Evolutionary conservation across 495 filamentous ascomycete species (phyloP).

Genomic region (Entonaema liquescens): DNA sequence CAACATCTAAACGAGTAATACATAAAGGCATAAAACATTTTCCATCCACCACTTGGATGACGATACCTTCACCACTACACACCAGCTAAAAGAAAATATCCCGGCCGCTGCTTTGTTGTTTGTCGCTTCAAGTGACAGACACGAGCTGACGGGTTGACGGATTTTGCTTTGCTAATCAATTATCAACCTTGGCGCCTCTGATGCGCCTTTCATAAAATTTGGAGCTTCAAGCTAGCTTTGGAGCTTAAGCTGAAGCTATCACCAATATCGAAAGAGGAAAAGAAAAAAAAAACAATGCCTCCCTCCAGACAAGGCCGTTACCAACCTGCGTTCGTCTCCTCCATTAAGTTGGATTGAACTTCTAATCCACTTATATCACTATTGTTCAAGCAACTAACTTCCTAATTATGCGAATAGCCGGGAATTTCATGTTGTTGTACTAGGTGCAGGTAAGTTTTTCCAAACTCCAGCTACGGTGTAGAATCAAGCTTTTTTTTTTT

Average conservation of each 20-base stretch:
- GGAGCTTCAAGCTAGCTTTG: constrained; percentile 37
- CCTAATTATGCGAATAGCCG: constrained; percentile 56
- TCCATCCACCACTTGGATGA: constrained; percentile 30
- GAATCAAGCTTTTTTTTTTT: constrained; percentile 2
- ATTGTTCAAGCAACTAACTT: constrained; percentile 29
- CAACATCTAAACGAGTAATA: constrained; percentile 2
- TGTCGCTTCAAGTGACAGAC: constrained; percentile 38
- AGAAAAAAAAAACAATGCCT: constrained; percentile 36
- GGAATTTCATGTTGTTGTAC: constrained; percentile 92
- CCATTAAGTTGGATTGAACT: background rate
- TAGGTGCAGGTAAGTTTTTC: constrained; percentile 76
- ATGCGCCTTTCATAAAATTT: constrained; percentile 35
- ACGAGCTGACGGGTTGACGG: constrained; percentile 30
- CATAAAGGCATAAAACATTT: constrained; percentile 18
- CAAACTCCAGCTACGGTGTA: constrained; percentile 6
- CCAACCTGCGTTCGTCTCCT: constrained; percentile 40
- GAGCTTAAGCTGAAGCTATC: constrained; percentile 31
- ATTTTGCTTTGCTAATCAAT: constrained; percentile 22
- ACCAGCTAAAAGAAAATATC: constrained; percentile 21
- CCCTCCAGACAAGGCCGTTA: constrained; percentile 36
- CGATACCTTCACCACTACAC: constrained; percentile 24
- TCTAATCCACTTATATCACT: background rate
- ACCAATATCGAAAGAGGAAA: constrained; percentile 1
- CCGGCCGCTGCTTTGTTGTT: constrained; percentile 38
- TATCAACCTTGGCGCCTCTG: constrained; percentile 25